Evolutionary conservation across 768 basidiomycete species (phyloP).

Genomic region (Pulveroboletus sp.): DNA sequence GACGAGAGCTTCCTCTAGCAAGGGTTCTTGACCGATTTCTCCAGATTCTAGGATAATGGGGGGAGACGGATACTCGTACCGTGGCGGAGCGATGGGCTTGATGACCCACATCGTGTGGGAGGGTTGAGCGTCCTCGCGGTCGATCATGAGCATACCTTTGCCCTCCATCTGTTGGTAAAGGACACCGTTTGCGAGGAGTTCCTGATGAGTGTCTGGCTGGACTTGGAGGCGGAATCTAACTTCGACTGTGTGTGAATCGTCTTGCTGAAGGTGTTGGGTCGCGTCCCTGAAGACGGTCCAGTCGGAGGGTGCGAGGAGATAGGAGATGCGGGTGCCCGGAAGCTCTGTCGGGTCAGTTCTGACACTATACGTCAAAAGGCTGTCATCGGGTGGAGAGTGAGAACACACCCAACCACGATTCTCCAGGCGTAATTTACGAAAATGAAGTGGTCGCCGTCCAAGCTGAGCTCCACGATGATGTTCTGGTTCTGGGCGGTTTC

Average conservation of each 20-base stretch:
- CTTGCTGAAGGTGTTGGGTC: slow-evolving; percentile 76
- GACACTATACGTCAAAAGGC: slow-evolving; percentile 14
- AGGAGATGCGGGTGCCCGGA: slow-evolving; percentile 75
- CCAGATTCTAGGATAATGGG: slow-evolving; percentile 52
- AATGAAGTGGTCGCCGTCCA: slow-evolving; percentile 91
- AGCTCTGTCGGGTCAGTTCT: slow-evolving; percentile 83
- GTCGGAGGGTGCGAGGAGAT: slow-evolving; percentile 74
- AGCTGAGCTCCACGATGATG: slow-evolving; percentile 89
- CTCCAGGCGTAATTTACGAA: slow-evolving; percentile 97
- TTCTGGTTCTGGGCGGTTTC: slow-evolving; percentile 96
- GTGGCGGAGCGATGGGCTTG: slow-evolving; percentile 72
- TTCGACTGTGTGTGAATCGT: slow-evolving; percentile 93
- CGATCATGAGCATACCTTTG: slow-evolving; percentile 97
- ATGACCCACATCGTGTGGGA: slow-evolving; percentile 99
- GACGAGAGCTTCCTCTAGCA: slow-evolving; percentile 35
- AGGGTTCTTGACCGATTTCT: slow-evolving; percentile 37
- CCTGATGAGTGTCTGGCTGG: slow-evolving; percentile 53
- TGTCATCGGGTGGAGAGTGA: not conserved
- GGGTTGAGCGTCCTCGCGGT: slow-evolving; percentile 80
- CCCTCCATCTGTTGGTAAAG: slow-evolving; percentile 90
- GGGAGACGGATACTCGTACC: slow-evolving; percentile 64
- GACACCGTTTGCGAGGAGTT: slow-evolving; percentile 45
- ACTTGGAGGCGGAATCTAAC: slow-evolving; percentile 85
- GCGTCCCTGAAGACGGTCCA: slow-evolving; percentile 83
- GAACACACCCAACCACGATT: slow-evolving; percentile 79